Evolutionary conservation across 148 eudicot genomes (phyloP).

Genomic region (Selenicereus undatus): DNA sequence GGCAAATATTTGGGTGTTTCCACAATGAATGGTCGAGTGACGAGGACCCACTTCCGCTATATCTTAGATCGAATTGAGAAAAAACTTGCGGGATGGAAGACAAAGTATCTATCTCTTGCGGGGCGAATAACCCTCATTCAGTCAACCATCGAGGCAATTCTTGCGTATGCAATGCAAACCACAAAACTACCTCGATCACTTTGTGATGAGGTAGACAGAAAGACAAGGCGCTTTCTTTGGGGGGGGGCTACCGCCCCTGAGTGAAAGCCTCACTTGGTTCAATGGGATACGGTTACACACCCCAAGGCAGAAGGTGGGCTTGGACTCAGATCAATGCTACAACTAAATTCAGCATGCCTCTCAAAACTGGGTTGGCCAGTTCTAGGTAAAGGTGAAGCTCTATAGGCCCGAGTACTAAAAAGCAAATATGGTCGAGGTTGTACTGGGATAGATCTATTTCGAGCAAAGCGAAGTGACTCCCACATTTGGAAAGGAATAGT

Average conservation of each 20-base stretch:
- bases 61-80: not conserved
- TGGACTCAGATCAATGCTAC: not conserved
- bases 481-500: not conserved
- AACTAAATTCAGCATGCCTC: too few relatives aligned
- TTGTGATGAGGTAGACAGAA: not conserved
- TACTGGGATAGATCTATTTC: not conserved
- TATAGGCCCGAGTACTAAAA: not conserved
- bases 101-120: not conserved
- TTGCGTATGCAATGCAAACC: not conserved
- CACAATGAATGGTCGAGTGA: not conserved
- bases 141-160: not conserved
- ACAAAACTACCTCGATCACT: not conserved
- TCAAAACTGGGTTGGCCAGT: not conserved
- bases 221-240: not conserved
- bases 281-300: not conserved
- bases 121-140: not conserved
- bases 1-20: not conserved
- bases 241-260: not conserved
- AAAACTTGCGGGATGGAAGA: not conserved
- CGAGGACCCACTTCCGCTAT: not conserved
- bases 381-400: not conserved
- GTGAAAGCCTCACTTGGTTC: not conserved
- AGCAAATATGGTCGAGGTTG: not conserved
- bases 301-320: not conserved
- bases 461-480: not conserved